Evolutionary conservation across 2,329 filamentous ascomycete genomes (phyloP), one percentile per base, ranked within the genome.

Genomic region (Aureobasidium sp.): DNA sequence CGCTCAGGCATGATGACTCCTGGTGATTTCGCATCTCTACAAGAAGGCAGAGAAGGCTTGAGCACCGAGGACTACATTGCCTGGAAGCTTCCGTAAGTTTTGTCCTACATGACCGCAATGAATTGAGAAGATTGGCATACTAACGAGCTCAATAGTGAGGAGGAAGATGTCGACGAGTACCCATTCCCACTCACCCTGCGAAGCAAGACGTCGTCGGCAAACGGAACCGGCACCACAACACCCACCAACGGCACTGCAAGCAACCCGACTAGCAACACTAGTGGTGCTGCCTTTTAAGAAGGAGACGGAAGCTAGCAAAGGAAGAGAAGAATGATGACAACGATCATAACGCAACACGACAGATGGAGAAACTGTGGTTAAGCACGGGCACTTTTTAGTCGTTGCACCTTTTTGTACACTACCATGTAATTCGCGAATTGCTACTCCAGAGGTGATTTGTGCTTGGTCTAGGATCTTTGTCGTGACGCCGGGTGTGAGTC

Each of bases 1-100:
- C 85, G 91, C 37, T 88, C 88, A 47, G 94, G 94, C 60, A 96
- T 97, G 91, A 97, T 99, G 94, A 99, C 94, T 0, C 94, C 94
- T 8, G 94, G 94, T 51, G 94, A 99, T 75, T 97, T 97, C 81
- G 94, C 91, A 31, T 96, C 91, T 68, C 80, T 99, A 62, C 94
- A 97, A 76, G 94, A 99, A 76, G 91, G 91, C 48, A 88, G 88
- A 47, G 94, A 99, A 75, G 92, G 93, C 0, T 78, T 99, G 68
- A 94, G 83, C 78, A 97, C 94, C 0, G 94, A 99, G 77, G 94
- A 99, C 73, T 97, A 99, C 75, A 91, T 97, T 71, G 89, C 93
- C 36, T 99, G 94, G 94, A 96, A 95, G 78, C 80, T 97, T 63
- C 94, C 93, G 71, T 97, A 84, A 88, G 92, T 91, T 22, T 17